A percentile compares a stretch with the other conserved stretches of the same genome.
Evolutionary conservation across 768 basidiomycete genomes (phyloP).

Genomic region (Russula lepida): DNA sequence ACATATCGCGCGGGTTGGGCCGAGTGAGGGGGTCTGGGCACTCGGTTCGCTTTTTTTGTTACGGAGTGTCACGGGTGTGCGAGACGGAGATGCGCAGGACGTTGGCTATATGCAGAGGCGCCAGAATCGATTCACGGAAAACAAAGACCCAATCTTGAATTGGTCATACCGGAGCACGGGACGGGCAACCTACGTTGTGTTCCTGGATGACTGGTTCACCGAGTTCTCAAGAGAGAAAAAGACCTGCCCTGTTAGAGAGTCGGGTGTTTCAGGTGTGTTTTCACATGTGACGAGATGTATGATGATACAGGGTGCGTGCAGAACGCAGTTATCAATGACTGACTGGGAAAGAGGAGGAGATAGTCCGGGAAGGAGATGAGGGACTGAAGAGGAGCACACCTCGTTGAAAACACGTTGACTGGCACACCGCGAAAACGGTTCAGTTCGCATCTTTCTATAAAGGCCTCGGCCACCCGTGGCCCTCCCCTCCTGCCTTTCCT

Average conservation of each 20-base stretch:
- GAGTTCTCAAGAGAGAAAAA: not conserved
- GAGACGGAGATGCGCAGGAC: conserved; percentile 1
- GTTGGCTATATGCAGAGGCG: not conserved
- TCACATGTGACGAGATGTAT: not conserved
- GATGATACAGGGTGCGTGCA: not conserved
- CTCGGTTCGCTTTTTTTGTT: conserved; percentile 1
- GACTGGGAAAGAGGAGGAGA: not conserved
- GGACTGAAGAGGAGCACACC: not conserved
- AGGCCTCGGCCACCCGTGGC: conserved; percentile 13
- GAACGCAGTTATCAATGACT: too few species aligned
- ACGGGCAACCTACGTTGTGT: too few species aligned
- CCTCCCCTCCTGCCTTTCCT: conserved; percentile 17
- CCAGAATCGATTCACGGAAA: conserved; percentile 6
- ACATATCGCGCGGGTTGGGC: too few species aligned
- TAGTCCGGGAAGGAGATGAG: not conserved
- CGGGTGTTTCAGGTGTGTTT: not conserved
- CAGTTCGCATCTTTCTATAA: conserved; percentile 17
- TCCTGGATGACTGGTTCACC: not conserved
- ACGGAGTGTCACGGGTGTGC: not conserved
- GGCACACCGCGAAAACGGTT: not conserved
- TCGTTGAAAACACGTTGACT: conserved; percentile 17
- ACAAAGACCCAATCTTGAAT: not conserved
- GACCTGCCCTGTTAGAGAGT: not conserved
- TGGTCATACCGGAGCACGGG: not conserved
- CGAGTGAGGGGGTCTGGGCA: not conserved